Conservation (phyloP, 441 rosid species). For the Aleurites moluccanus region DNA sequence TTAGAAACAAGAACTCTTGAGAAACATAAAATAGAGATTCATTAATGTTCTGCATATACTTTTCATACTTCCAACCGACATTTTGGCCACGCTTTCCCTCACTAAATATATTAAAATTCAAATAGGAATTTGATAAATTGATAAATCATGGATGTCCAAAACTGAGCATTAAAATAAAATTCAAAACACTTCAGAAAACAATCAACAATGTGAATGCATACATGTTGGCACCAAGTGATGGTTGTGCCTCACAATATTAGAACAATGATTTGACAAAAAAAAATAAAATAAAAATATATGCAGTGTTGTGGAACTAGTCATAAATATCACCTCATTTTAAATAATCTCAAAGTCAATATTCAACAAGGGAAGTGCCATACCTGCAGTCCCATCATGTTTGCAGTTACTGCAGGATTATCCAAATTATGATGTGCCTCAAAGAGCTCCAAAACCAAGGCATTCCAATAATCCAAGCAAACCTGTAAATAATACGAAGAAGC, state of each 20-base stretch:
- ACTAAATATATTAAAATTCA: neutral
- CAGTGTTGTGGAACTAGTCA: neutral
- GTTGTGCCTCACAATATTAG: neutral
- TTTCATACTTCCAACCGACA: neutral
- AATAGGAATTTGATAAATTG: neutral
- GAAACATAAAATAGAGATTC: neutral
- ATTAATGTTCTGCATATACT: neutral
- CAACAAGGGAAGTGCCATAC: conserved; percentile 36
- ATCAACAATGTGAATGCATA: neutral
- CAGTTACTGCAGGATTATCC: conserved; percentile 81
- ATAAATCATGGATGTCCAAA: neutral
- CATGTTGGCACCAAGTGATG: neutral
- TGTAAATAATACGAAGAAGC: conserved; percentile 32
- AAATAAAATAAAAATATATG: neutral
- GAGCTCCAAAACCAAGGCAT: conserved; percentile 84
- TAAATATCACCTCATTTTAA: conserved; percentile 1
- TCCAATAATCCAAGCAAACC: conserved; percentile 99
- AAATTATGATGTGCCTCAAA: conserved; percentile 84
- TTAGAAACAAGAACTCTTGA: neutral
- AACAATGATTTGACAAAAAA: neutral
- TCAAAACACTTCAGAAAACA: neutral
- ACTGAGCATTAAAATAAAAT: neutral
- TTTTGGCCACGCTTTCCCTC: neutral
- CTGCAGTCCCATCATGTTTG: conserved; percentile 85
- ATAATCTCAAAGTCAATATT: conserved; percentile 10